Evolutionary conservation across 495 filamentous ascomycete species (phyloP).

Genomic region (Clavariopsis aquatica): DNA sequence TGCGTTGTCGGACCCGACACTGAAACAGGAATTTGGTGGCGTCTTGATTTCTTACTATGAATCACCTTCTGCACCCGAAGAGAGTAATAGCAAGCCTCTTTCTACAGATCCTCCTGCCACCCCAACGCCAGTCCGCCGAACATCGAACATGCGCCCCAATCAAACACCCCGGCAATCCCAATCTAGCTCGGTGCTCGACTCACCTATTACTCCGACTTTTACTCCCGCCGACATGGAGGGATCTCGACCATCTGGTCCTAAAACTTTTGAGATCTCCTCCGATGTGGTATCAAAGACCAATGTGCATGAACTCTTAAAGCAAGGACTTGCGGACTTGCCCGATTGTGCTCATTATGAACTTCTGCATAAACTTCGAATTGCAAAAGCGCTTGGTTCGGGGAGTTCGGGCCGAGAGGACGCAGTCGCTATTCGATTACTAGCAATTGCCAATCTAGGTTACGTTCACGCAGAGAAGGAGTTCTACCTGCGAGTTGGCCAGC

Average conservation of each 20-base stretch:
- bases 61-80: constrained; percentile 9
- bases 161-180: constrained; percentile 48
- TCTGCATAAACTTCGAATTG: constrained; percentile 77
- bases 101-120: constrained; percentile 41
- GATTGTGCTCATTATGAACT: constrained; percentile 77
- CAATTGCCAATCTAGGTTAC: constrained; percentile 90
- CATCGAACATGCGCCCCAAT: constrained; percentile 40
- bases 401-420: constrained; percentile 69
- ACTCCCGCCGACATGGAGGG: constrained; percentile 19
- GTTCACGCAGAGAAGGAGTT: constrained; percentile 78
- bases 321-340: constrained; percentile 66
- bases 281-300: constrained; percentile 61
- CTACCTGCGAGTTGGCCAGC: constrained; percentile 77
- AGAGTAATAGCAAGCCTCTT: constrained; percentile 24
- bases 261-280: constrained; percentile 71
- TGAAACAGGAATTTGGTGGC: constrained; percentile 69
- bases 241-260: constrained; percentile 40
- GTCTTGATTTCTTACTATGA: constrained; percentile 69
- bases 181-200: constrained; percentile 57
- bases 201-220: constrained; percentile 38
- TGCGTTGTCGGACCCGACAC: constrained; percentile 50
- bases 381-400: constrained; percentile 71
- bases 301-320: constrained; percentile 67
- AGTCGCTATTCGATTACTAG: constrained; percentile 77
- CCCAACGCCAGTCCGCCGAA: constrained; percentile 54